Evolutionary conservation across 1,284 basidiomycete genomes (phyloP).

Genomic region (Ustilago crameri): DNA sequence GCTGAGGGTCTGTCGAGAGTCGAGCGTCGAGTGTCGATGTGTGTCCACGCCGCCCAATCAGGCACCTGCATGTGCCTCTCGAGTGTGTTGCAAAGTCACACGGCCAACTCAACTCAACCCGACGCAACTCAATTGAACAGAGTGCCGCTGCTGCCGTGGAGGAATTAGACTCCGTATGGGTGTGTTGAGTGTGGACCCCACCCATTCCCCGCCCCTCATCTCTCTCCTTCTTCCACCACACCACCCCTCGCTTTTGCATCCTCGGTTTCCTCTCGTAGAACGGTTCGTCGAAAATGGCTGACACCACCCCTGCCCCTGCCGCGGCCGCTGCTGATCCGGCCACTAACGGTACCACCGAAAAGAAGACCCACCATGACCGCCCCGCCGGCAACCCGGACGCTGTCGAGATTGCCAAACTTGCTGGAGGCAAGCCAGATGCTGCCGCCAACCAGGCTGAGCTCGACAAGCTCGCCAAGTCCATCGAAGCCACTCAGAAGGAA

Average conservation of each 20-base stretch:
- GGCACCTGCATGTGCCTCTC: background rate
- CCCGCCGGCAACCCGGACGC: constrained; percentile 47
- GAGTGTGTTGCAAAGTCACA: too few relatives aligned
- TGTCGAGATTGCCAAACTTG: constrained; percentile 62
- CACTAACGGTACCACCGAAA: constrained; percentile 13
- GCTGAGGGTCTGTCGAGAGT: too few relatives aligned
- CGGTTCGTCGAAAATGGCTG: constrained; percentile 36
- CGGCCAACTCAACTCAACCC: too few relatives aligned
- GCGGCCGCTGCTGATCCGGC: too few relatives aligned
- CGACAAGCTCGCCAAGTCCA: constrained; percentile 60
- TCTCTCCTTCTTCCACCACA: background rate
- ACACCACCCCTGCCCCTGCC: constrained; percentile 20
- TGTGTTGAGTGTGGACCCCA: background rate
- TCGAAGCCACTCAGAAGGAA: constrained; percentile 60
- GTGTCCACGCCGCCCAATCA: background rate
- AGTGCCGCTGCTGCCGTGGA: too few relatives aligned
- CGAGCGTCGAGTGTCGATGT: too few relatives aligned
- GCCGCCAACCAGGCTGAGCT: constrained; percentile 61
- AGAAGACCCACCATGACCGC: constrained; percentile 35
- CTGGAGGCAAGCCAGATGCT: constrained; percentile 65
- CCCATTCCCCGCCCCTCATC: too few relatives aligned
- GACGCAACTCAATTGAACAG: too few relatives aligned
- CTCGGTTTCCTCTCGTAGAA: background rate
- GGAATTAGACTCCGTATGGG: too few relatives aligned
- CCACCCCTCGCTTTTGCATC: background rate